Base-by-base conservation (phyloP, 768 basidiomycete genomes). In the Tephrocybe sp. region DNA sequence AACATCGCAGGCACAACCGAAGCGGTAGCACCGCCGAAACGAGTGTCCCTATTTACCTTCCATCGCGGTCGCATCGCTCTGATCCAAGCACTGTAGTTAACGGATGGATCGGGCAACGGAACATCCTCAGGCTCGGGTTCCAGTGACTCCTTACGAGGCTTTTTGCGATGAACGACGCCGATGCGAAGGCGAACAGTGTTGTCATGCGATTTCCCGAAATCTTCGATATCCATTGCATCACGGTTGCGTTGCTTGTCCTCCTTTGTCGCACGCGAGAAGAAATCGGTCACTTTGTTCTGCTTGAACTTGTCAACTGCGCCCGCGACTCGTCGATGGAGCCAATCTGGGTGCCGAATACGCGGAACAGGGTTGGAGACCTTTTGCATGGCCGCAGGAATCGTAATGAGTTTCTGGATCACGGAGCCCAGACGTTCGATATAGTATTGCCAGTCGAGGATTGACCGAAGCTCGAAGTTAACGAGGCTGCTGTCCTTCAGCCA, bases 371-470 rank as follows among this genome's bases (percentile, higher is more conserved):
- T 99, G 3, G 91, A 69, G 43, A 99, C 90, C 60, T 96, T 96
- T 66, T 99, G 97, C 81, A 98, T 89, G 0, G 97, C 97, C 6
- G 97, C 97, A 7, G 97, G 97, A 60, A 99, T 99, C 1, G 97
- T 99, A 70, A 99, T 98, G 49, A 99, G 75, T 62, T 99, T 99
- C 70, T 99, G 97, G 51, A 99, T 94, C 59, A 98, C 97, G 2
- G 94, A 97, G 4, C 97, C 97, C 20, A 99, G 70, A 15, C 97
- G 88, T 62, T 98, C 97, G 61, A 98, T 95, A 72, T 98, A 99
- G 68, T 99, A 99, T 26, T 85, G 82, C 97, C 97, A 99, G 65
- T 99, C 97, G 54, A 99, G 78, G 58, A 99, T 97, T 15, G 89
- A 85, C 15, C 97, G 86, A 37, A 99, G 73, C 47, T 98, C 95